These are phyloP conservation scores for Hippophae rhamnoides DNA, from an alignment of 306 rosid species.

Conservation along the genomic window DNA sequence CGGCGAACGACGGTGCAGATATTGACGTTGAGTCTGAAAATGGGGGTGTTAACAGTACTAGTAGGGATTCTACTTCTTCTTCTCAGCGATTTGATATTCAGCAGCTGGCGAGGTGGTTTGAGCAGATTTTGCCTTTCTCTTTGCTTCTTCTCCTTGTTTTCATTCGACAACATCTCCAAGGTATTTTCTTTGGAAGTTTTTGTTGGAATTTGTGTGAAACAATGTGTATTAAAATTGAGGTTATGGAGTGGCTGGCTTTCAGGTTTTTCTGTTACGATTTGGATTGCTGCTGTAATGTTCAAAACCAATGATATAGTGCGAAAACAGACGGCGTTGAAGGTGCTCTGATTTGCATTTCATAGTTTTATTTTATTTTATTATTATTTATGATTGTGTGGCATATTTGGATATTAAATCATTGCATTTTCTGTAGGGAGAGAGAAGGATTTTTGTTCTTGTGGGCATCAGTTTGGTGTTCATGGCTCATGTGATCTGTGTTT, in stretches of 20 bases:
- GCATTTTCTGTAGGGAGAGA: slow-evolving; percentile 13
- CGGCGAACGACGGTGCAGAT: neutral
- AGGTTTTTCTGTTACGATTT: slow-evolving; percentile 68
- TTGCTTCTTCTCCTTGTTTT: slow-evolving; percentile 11
- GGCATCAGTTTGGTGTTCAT: slow-evolving; percentile 16
- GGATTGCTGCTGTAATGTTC: slow-evolving; percentile 88
- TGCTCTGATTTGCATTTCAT: slow-evolving; percentile 8
- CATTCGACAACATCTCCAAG: slow-evolving; percentile 19
- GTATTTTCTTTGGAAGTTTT: neutral
- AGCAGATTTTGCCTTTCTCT: slow-evolving; percentile 14
- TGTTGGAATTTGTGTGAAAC: too few relatives aligned
- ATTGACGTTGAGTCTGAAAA: neutral
- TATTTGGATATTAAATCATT: neutral
- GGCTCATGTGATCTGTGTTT: slow-evolving; percentile 13
- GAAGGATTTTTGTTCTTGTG: slow-evolving; percentile 15
- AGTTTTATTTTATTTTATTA: neutral
- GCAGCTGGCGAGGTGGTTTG: slow-evolving; percentile 14
- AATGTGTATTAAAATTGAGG: too few relatives aligned
- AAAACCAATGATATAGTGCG: slow-evolving; percentile 85
- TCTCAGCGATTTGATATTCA: slow-evolving; percentile 8
- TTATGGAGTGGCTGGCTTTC: slow-evolving; percentile 9
- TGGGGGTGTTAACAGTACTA: neutral
- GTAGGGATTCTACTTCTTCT: neutral
- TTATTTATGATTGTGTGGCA: neutral
- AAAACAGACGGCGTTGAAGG: slow-evolving; percentile 87